Evolutionary conservation across 345 rosid genomes (phyloP).

Genomic region (Salix udensis): DNA sequence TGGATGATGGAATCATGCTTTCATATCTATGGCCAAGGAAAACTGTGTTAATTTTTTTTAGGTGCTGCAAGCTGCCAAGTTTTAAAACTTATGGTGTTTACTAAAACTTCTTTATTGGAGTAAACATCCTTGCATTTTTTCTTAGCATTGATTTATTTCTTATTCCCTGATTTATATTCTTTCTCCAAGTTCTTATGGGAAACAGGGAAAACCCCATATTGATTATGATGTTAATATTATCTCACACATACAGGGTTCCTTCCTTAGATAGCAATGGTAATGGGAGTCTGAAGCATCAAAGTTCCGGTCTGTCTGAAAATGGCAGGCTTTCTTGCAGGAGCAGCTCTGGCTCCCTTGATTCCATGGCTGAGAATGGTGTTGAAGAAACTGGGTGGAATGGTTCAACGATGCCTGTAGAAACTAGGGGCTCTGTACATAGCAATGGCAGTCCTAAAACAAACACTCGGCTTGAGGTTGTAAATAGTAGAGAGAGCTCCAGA

Average conservation of each 20-base stretch:
- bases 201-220: background rate
- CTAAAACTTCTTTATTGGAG: background rate
- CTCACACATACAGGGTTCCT: constrained; percentile 28
- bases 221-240: background rate
- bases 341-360: constrained; percentile 42
- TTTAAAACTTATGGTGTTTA: background rate
- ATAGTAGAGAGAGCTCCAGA: constrained; percentile 46
- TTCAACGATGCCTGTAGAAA: constrained; percentile 30
- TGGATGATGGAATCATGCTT: background rate
- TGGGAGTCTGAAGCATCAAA: constrained; percentile 32
- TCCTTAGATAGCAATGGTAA: constrained; percentile 30
- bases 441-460: constrained; percentile 27
- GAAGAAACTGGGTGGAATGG: constrained; percentile 36
- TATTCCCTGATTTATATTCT: background rate
- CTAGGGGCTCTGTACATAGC: constrained; percentile 45
- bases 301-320: constrained; percentile 35
- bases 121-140: background rate
- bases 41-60: background rate
- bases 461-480: constrained; percentile 45
- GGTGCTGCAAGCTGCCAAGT: background rate
- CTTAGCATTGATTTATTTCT: background rate
- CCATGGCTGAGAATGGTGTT: constrained; percentile 21
- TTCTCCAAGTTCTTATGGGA: background rate
- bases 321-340: constrained; percentile 28
- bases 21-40: background rate